A percentile compares a stretch with the other conserved stretches of the same genome.
Evolutionary conservation across 2,329 filamentous ascomycete genomes (phyloP).

Genomic region (Aspergillus glaucus): DNA sequence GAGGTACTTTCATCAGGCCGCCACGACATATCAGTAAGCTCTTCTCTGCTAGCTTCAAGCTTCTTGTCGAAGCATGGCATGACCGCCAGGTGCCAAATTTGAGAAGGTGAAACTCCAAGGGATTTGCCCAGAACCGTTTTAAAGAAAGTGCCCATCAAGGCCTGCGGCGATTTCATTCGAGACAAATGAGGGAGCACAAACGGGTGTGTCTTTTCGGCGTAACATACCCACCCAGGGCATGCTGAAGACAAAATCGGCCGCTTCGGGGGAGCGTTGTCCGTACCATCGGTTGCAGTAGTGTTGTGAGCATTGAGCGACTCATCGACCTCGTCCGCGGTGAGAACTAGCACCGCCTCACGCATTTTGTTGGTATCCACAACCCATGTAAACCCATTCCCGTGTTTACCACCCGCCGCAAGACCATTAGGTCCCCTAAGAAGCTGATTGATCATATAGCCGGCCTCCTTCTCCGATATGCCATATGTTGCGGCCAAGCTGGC

Average conservation of each 20-base stretch:
- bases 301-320: conserved; percentile 23
- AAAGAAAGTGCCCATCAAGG: conserved; percentile 78
- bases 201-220: conserved; percentile 96
- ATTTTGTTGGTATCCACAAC: conserved; percentile 83
- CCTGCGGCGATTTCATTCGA: conserved; percentile 87
- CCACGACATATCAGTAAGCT: conserved; percentile 81
- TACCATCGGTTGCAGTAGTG: conserved; percentile 7
- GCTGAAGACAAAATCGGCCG: conserved; percentile 65
- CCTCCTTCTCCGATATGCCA: conserved; percentile 65
- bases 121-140: conserved; percentile 75
- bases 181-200: conserved; percentile 88
- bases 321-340: conserved; percentile 67
- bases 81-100: conserved; percentile 89
- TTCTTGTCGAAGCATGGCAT: conserved; percentile 99
- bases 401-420: conserved; percentile 61
- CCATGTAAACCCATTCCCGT: conserved; percentile 77
- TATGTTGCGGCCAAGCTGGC: conserved; percentile 84
- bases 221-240: conserved; percentile 97
- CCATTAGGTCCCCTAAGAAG: conserved; percentile 67
- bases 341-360: conserved; percentile 74
- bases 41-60: conserved; percentile 86
- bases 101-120: conserved; percentile 65
- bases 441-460: conserved; percentile 75
- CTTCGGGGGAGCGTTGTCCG: conserved; percentile 25
- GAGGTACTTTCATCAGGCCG: conserved; percentile 27